A percentile compares a stretch with the other conserved stretches of the same genome.
Conservation (phyloP, 495 filamentous ascomycete genomes). For the Penicillium longicatenatum region DNA sequence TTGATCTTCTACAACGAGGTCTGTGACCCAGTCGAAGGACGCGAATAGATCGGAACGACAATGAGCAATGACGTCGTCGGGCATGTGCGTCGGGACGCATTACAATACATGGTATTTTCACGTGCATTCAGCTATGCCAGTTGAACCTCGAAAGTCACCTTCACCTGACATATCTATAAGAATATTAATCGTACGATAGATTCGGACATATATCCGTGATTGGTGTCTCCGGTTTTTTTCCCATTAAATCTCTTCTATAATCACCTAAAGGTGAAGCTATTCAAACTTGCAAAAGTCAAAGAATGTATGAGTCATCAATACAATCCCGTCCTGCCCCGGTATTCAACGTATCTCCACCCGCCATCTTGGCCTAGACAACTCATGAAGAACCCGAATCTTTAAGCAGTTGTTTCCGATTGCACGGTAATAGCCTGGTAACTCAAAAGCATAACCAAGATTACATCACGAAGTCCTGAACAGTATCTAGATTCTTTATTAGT, state of each 20-base stretch:
- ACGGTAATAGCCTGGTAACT: not conserved
- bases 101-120: constrained; percentile 34
- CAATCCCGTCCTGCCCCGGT: constrained; percentile 32
- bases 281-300: not conserved
- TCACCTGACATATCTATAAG: not conserved
- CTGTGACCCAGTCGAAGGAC: constrained; percentile 2
- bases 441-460: not conserved
- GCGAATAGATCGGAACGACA: constrained; percentile 16
- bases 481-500: not conserved
- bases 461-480: not conserved
- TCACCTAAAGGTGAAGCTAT: not conserved
- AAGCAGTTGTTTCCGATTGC: not conserved
- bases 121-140: constrained; percentile 10
- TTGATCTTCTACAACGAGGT: not conserved
- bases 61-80: constrained; percentile 34
- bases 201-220: not conserved
- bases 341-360: constrained; percentile 28
- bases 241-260: not conserved
- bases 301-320: constrained; percentile 25
- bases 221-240: not conserved
- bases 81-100: constrained; percentile 26
- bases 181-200: not conserved
- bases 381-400: constrained; percentile 5
- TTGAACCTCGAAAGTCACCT: not conserved
- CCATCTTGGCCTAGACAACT: constrained; percentile 1